Evolutionary conservation across 345 rosid genomes (phyloP).

Genomic region (Eucalyptus urophylla): DNA sequence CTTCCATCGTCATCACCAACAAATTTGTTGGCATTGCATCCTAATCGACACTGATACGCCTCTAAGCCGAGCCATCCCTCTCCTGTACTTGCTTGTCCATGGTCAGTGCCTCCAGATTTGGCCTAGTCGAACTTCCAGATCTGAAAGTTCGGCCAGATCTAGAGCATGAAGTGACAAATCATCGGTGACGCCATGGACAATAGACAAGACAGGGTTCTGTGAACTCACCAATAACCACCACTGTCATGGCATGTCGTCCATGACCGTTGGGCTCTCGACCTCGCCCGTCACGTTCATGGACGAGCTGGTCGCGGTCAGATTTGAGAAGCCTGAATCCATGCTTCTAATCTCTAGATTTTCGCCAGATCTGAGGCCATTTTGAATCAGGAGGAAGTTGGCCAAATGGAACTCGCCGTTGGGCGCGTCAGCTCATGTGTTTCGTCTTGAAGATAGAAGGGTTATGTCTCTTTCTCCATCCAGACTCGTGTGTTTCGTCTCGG

Average conservation of each 20-base stretch:
- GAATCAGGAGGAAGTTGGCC: background rate
- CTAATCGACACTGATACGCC: background rate
- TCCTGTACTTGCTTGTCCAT: background rate
- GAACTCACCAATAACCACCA: background rate
- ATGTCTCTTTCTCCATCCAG: background rate
- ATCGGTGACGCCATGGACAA: background rate
- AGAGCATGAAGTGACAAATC: background rate
- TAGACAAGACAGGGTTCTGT: background rate
- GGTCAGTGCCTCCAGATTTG: background rate
- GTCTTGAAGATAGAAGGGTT: background rate
- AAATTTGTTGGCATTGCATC: background rate
- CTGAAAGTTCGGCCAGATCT: background rate
- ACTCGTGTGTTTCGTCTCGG: background rate
- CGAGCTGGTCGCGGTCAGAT: background rate
- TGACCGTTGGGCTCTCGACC: background rate
- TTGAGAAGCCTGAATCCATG: too few species aligned
- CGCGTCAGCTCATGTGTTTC: background rate
- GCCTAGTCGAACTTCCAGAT: background rate
- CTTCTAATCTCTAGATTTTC: too few species aligned
- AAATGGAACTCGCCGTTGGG: background rate
- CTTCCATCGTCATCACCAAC: background rate
- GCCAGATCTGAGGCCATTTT: too few species aligned
- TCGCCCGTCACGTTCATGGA: background rate
- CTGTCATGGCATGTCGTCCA: background rate
- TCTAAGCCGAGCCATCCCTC: background rate